These are phyloP conservation scores for Aspergillus haitiensis DNA, from an alignment of 495 filamentous ascomycete genomes.

Conservation along the genomic window DNA sequence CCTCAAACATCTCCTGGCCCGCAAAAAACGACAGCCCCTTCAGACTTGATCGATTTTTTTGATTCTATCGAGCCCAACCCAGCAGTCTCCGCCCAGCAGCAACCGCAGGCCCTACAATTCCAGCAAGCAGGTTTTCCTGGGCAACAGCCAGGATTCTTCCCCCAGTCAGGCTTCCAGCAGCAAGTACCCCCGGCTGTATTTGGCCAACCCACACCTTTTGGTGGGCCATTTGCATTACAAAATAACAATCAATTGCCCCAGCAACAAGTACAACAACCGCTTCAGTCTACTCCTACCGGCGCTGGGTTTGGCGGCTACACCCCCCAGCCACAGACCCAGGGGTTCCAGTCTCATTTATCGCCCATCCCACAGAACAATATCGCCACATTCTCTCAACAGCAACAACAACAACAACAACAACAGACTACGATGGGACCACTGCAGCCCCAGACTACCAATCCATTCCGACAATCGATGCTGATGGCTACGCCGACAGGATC, in stretches of 20 bases:
- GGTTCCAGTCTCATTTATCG: constrained; percentile 50
- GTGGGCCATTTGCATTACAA: constrained; percentile 50
- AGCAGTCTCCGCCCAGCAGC: constrained; percentile 63
- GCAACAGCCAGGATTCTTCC: constrained; percentile 38
- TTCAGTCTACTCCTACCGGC: constrained; percentile 68
- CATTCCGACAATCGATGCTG: constrained; percentile 85
- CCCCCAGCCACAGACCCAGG: constrained; percentile 59
- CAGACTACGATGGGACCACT: constrained; percentile 33
- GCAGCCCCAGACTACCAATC: constrained; percentile 72
- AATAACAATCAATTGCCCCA: constrained; percentile 57
- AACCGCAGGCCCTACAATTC: constrained; percentile 39
- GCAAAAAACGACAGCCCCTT: constrained; percentile 57
- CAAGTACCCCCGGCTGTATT: constrained; percentile 32
- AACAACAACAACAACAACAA: constrained; percentile 24
- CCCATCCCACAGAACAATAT: constrained; percentile 66
- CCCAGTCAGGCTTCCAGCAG: constrained; percentile 34
- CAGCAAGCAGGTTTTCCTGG: constrained; percentile 52
- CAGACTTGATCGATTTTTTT: constrained; percentile 97
- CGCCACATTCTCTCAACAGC: constrained; percentile 52
- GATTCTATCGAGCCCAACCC: constrained; percentile 91
- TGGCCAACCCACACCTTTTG: constrained; percentile 31
- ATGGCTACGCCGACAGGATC: constrained; percentile 52
- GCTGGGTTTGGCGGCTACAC: constrained; percentile 87
- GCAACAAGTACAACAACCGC: constrained; percentile 44
- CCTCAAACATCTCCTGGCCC: constrained; percentile 30